Conservation (phyloP, 352 stramenopile genomes). For the Phytophthora meadii region DNA sequence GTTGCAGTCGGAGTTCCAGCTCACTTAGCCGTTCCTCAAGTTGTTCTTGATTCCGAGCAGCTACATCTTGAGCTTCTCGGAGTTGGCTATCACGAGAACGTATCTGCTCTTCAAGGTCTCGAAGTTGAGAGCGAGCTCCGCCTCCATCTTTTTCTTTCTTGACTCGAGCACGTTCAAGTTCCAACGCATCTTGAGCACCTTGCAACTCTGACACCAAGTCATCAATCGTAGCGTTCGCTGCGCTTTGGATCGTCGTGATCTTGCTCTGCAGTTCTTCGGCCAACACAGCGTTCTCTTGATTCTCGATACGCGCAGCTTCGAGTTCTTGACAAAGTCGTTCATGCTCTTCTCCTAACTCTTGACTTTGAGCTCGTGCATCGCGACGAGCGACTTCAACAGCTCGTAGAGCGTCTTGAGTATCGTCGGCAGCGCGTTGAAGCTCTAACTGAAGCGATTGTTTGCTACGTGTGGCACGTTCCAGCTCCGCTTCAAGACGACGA, state of each 20-base stretch:
- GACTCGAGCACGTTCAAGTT: conserved; percentile 55
- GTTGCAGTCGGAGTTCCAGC: conserved; percentile 30
- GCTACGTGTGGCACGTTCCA: conserved; percentile 48
- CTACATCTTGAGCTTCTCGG: conserved; percentile 30
- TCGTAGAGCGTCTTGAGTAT: conserved; percentile 62
- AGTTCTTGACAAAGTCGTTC: conserved; percentile 59
- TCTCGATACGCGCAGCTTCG: conserved; percentile 51
- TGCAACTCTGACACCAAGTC: conserved; percentile 72
- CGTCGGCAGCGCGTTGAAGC: conserved; percentile 57
- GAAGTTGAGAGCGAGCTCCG: conserved; percentile 42
- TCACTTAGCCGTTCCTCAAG: conserved; percentile 32
- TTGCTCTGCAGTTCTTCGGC: conserved; percentile 72
- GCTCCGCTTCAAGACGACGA: conserved; percentile 51
- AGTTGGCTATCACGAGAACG: conserved; percentile 32
- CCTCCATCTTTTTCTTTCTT: conserved; percentile 55
- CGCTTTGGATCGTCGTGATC: conserved; percentile 73
- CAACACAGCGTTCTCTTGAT: conserved; percentile 42
- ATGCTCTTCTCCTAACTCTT: conserved; percentile 44
- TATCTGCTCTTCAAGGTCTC: conserved; percentile 58
- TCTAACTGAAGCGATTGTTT: conserved; percentile 65
- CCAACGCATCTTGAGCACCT: conserved; percentile 58
- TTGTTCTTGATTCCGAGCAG: conserved; percentile 26
- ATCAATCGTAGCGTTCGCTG: conserved; percentile 82
- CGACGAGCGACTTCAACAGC: conserved; percentile 70
- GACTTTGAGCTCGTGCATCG: conserved; percentile 55